Conservation (phyloP, 2,329 filamentous ascomycete genomes). For the Fusarium circinatum region DNA sequence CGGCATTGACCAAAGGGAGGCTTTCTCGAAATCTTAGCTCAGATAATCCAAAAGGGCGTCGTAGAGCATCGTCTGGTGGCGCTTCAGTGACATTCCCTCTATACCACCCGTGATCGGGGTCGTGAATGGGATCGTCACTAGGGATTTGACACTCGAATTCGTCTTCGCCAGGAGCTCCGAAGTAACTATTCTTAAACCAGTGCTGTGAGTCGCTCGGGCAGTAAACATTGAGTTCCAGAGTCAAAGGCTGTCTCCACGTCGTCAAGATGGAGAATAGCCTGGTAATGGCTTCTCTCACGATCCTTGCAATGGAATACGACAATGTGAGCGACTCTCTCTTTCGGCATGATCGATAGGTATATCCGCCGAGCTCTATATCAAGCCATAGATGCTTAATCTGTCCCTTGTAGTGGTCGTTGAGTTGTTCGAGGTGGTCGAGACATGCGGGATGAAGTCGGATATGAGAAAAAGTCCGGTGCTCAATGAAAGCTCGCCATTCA, state of each 20-base stretch:
- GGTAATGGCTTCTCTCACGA: background rate
- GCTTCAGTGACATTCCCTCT: background rate
- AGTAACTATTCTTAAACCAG: constrained; percentile 26
- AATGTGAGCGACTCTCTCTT: background rate
- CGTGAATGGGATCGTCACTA: background rate
- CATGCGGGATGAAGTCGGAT: background rate
- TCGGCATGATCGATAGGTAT: constrained; percentile 8
- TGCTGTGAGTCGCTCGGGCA: constrained; percentile 27
- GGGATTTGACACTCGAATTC: background rate
- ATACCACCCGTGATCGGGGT: constrained; percentile 11
- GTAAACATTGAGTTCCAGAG: constrained; percentile 15
- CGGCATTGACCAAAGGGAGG: background rate
- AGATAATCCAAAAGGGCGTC: background rate
- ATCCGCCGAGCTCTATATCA: constrained; percentile 22
- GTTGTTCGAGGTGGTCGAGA: background rate
- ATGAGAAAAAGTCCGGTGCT: constrained; percentile 6
- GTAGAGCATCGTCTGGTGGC: background rate
- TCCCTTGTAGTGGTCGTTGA: background rate
- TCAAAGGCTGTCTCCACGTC: background rate
- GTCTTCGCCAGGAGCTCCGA: constrained; percentile 19
- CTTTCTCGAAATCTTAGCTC: background rate
- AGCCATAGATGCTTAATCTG: constrained; percentile 21
- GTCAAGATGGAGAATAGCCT: constrained; percentile 12
- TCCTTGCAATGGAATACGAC: background rate
- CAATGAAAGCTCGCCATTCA: constrained; percentile 8